Conservation (phyloP, 169 alveolate species). For the Plasmodium berghei region DNA sequence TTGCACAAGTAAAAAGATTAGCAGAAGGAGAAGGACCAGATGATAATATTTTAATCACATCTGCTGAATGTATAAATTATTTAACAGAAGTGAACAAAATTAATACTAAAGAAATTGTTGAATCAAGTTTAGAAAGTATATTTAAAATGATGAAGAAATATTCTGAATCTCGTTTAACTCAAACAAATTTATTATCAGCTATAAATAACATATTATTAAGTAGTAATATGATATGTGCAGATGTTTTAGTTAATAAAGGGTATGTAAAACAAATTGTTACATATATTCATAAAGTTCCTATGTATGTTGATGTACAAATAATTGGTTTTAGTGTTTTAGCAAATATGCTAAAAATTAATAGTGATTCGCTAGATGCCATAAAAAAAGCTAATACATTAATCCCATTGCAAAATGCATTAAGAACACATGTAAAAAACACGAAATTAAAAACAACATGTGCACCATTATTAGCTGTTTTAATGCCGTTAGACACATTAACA, state of each 20-base stretch:
- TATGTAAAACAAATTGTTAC: conserved; percentile 84
- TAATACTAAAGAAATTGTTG: conserved; percentile 77
- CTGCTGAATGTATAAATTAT: conserved; percentile 84
- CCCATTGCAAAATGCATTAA: conserved; percentile 84
- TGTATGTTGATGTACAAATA: conserved; percentile 89
- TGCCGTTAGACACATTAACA: conserved; percentile 92
- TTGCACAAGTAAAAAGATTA: conserved; percentile 88
- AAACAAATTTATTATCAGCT: conserved; percentile 87
- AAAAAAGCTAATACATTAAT: conserved; percentile 77
- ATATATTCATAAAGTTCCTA: conserved; percentile 88
- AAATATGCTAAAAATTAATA: conserved; percentile 78
- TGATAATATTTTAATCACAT: conserved; percentile 88
- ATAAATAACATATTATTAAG: conserved; percentile 83
- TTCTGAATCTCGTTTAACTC: conserved; percentile 89
- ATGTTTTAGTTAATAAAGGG: conserved; percentile 84
- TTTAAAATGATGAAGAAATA: conserved; percentile 88
- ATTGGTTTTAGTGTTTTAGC: conserved; percentile 88
- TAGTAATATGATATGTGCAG: conserved; percentile 82
- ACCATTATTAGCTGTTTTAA: conserved; percentile 89
- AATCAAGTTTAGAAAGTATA: conserved; percentile 84
- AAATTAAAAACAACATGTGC: conserved; percentile 89
- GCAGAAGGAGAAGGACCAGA: conserved; percentile 90
- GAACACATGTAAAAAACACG: conserved; percentile 90
- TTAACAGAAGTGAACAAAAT: conserved; percentile 84
- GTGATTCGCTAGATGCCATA: conserved; percentile 79